phyloP scores from a whole-genome alignment of 2,329 filamentous ascomycete species.

The Trichoderma oligosporum region DNA sequence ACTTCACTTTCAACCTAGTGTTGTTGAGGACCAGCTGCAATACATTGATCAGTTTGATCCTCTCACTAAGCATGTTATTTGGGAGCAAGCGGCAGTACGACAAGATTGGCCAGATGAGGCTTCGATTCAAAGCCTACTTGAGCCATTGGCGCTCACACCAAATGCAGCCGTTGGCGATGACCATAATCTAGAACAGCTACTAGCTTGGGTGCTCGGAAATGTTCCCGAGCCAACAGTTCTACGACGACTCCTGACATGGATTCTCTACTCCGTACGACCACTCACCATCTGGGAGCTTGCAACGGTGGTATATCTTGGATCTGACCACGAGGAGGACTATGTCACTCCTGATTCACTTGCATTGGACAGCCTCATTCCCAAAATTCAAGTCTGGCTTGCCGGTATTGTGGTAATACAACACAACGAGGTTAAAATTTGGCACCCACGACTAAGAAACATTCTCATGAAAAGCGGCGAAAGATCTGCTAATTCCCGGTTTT shows the following conservation, averaged over 20 bases:
- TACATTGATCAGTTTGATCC: conserved; percentile 19
- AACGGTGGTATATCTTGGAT: conserved; percentile 12
- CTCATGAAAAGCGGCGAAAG: background rate
- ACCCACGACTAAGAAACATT: conserved; percentile 15
- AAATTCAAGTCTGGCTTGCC: conserved; percentile 18
- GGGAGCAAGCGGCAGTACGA: conserved; percentile 15
- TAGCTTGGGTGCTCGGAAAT: conserved; percentile 15
- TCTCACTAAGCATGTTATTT: conserved; percentile 4
- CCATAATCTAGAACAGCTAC: conserved; percentile 5
- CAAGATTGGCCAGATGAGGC: conserved; percentile 14
- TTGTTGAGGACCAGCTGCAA: conserved; percentile 24
- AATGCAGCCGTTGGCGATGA: background rate
- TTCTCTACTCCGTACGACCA: conserved; percentile 20
- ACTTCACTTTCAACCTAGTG: background rate
- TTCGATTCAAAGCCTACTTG: conserved; percentile 8
- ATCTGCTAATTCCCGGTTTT: background rate
- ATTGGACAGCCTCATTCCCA: conserved; percentile 8
- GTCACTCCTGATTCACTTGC: background rate
- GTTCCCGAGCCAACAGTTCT: conserved; percentile 10
- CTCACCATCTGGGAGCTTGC: conserved; percentile 20
- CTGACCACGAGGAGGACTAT: background rate
- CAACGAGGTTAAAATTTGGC: conserved; percentile 17
- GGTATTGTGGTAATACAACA: conserved; percentile 19
- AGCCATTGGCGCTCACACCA: background rate
- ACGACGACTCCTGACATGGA: conserved; percentile 16